Percentiles rank a stretch among this genome's conserved stretches.
Conservation (phyloP, 345 rosid genomes). For the Mercurialis annua region DNA sequence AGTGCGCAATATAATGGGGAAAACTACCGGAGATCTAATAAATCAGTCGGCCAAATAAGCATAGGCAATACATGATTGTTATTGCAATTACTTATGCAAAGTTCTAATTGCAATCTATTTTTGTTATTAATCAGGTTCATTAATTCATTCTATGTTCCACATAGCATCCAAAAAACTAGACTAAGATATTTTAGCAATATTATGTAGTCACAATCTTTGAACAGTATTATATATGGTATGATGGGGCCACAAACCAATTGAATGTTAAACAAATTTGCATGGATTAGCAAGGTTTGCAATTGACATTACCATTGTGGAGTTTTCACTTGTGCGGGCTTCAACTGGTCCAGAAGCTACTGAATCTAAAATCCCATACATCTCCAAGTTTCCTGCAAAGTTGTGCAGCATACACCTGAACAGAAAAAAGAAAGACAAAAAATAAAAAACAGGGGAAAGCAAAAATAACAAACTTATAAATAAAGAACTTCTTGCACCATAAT, state of each 20-base stretch:
- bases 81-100: neutral
- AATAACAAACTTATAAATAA: too few species aligned
- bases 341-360: conserved; percentile 63
- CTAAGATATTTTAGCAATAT: neutral
- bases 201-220: neutral
- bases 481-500: too few species aligned
- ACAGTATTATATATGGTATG: neutral
- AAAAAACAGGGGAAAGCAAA: neutral
- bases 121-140: neutral
- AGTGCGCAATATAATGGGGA: neutral
- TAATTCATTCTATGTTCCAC: neutral
- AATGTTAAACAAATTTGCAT: neutral
- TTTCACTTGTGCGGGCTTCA: conserved; percentile 53
- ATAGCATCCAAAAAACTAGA: neutral
- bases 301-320: conserved; percentile 60
- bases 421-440: conserved; percentile 4
- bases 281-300: neutral
- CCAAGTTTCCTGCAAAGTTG: conserved; percentile 71
- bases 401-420: conserved; percentile 68
- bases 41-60: neutral
- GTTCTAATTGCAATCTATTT: neutral
- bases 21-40: neutral
- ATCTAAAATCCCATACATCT: conserved; percentile 71
- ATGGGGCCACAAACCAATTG: neutral
- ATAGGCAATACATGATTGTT: neutral